Conservation (phyloP, 345 rosid species). For the Anastatica hierochuntica region DNA sequence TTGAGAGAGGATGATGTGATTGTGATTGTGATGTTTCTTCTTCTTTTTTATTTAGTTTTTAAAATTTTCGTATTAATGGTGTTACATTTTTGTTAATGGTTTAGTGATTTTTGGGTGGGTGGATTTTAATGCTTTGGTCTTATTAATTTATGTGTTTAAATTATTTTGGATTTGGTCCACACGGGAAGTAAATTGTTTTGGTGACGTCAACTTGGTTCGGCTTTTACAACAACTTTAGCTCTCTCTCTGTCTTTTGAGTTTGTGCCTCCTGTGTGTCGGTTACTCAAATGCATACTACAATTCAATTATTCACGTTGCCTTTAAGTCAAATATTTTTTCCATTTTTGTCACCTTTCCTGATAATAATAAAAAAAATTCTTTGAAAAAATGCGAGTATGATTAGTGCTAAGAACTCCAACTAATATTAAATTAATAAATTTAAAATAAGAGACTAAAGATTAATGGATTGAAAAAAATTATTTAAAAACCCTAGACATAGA, state of each 20-base stretch:
- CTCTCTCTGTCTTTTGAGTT: constrained; percentile 3
- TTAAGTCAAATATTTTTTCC: constrained; percentile 5
- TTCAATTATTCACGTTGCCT: constrained; percentile 22
- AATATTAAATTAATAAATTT: too few species aligned
- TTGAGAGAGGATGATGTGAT: constrained; percentile 9
- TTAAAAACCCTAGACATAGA: too few species aligned
- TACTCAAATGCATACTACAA: constrained; percentile 1
- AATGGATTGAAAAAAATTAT: too few species aligned
- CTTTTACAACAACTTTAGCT: constrained; percentile 20
- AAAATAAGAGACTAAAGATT: too few species aligned
- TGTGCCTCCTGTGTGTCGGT: constrained; percentile 22
- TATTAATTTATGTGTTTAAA: too few species aligned
- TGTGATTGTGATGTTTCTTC: constrained; percentile 22
- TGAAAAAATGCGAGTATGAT: too few species aligned
- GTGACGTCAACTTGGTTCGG: constrained; percentile 10
- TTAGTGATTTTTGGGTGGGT: constrained; percentile 11
- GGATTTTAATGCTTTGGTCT: constrained; percentile 8
- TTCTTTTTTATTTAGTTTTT: background rate
- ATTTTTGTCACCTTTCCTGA: background rate
- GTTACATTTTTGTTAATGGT: background rate
- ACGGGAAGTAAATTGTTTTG: background rate
- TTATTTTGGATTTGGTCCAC: background rate
- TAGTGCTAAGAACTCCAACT: too few species aligned
- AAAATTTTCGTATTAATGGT: too few species aligned
- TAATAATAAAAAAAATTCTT: too few species aligned